phyloP scores from a whole-genome alignment of 2,329 filamentous ascomycete genomes.

The Fusarium fujikuroi region DNA sequence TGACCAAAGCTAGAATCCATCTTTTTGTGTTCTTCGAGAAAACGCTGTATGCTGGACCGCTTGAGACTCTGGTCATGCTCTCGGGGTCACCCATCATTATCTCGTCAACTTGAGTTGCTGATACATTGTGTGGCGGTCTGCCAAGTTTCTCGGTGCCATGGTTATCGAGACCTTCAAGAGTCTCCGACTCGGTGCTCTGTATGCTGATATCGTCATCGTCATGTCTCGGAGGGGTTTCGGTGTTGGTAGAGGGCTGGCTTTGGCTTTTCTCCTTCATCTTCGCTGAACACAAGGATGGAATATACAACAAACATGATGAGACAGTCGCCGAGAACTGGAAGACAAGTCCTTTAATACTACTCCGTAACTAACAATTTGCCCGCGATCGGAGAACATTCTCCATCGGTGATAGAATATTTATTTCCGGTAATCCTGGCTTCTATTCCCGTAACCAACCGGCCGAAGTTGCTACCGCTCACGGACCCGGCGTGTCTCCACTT shows the following conservation, averaged over 20 bases:
- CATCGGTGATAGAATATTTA: slow-evolving; percentile 20
- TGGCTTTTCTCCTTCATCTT: slow-evolving; percentile 27
- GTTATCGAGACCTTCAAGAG: not conserved
- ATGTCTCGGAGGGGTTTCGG: not conserved
- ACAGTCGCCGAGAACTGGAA: slow-evolving; percentile 6
- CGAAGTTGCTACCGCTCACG: not conserved
- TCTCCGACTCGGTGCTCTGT: slow-evolving; percentile 8
- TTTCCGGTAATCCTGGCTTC: slow-evolving; percentile 26
- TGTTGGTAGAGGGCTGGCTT: slow-evolving; percentile 1
- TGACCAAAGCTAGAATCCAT: slow-evolving; percentile 65
- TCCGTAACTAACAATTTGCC: not conserved
- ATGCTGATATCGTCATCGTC: slow-evolving; percentile 19
- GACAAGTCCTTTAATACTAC: slow-evolving; percentile 27
- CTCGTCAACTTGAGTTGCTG: slow-evolving; percentile 1
- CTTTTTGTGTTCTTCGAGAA: slow-evolving; percentile 54
- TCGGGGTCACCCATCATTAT: slow-evolving; percentile 34
- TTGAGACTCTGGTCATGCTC: slow-evolving; percentile 32
- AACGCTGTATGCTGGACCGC: slow-evolving; percentile 44
- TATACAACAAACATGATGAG: slow-evolving; percentile 4
- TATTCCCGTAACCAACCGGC: slow-evolving; percentile 36
- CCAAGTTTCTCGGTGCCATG: slow-evolving; percentile 16
- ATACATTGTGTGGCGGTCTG: not conserved
- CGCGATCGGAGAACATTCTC: slow-evolving; percentile 38
- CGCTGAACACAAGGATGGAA: not conserved
- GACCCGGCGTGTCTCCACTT: slow-evolving; percentile 18